Evolutionary conservation across 805 yeast genomes (phyloP), one percentile per base, ranked within the genome.

Genomic region (Zygoascus tannicola): DNA sequence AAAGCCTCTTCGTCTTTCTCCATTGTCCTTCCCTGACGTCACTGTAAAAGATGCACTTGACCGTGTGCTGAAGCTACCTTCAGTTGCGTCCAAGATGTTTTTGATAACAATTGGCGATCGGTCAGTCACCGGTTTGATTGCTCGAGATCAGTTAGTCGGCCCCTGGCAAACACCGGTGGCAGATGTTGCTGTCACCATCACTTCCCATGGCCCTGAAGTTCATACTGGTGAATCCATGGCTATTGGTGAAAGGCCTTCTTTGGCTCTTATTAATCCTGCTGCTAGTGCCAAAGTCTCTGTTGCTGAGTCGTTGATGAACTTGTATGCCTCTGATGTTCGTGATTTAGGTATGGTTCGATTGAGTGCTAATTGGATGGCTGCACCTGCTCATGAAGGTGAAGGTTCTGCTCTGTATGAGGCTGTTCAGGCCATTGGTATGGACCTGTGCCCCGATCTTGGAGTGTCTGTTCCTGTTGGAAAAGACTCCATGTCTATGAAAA

Each of bases 81-180:
- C 96, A 4, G 98, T 92, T 41, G 98, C 95, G 21, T 86, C 97
- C 35, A 92, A 92, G 68, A 80, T 82, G 41, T 92, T 92, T 71
- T 71, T 92, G 58, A 84, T 92, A 60, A 92, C 97, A n/a, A 92
- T 92, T 60, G 98, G 96, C 65, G 98, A 92, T 66, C 81, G 98
- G 67, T 75, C 94, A n/a, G 92, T 92, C 50, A 90, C 97, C 22
- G 98, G 98, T 44, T 74, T 92, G 55, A 81, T 92, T 49, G 97
- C 94, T 58, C 80, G 98, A 62, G 98, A 92, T 64, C 98, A 92
- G 69, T 80, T 88, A 80, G 97, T 92, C 48, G 98, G 98, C 33
- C 97, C 97, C 60, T 92, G 97, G 97, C 99, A 92, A 71, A 92
- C 84, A 7, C 98, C 99, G 40, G 97, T 92, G 26, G 92, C 97